Base-by-base conservation (phyloP, 2,329 filamentous ascomycete genomes). In the Trichoderma simmonsii region DNA sequence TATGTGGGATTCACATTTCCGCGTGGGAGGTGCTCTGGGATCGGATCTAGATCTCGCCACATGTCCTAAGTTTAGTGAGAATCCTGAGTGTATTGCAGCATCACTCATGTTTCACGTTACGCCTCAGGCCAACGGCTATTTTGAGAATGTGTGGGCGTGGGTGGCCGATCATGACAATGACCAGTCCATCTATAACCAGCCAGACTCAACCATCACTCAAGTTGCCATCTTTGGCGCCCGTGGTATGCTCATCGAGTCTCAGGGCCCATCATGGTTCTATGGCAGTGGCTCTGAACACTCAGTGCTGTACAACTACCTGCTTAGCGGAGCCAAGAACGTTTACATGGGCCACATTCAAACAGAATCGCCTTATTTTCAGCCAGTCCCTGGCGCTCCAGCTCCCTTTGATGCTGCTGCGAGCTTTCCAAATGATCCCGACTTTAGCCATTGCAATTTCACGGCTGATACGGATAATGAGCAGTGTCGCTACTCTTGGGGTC, bases 11-110 rank as follows among this genome's bases (percentile, higher is more conserved):
- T 88, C 89, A 6, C 92, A 95, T 80, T 86, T 92, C 79, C 90
- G 92, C 73, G 86, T 95, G 72, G 92, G 91, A 74, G 92, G 93
- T 28, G 88, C 88, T 21, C 86, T 3, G 92, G 92, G 36, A 91
- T 91, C 14, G 81, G 39, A 43, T 43, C 18, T 43, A n/a, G 39
- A 43, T 71, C 87, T 87, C 4, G 81, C 82, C 39, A 73, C 51
- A 21, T 82, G 80, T 12, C 39, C 39, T 18, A 43, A 43, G 15
- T 43, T 43, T n/a, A 43, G 39, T n/a, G 39, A 82, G 80, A 4
- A 84, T 87, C 72, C 87, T 2, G 81, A 85, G 5, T 93, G 91
- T 78, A 84, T 87, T 3, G 90, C 87, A 18, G 89, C 88, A 4
- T 90, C 89, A 80, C 24, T 88, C 75, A 83, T 82, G 62, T 78